These are phyloP conservation scores for Flaveria bidentis DNA, from an alignment of 129 eudicot genomes.

Conservation along the genomic window DNA sequence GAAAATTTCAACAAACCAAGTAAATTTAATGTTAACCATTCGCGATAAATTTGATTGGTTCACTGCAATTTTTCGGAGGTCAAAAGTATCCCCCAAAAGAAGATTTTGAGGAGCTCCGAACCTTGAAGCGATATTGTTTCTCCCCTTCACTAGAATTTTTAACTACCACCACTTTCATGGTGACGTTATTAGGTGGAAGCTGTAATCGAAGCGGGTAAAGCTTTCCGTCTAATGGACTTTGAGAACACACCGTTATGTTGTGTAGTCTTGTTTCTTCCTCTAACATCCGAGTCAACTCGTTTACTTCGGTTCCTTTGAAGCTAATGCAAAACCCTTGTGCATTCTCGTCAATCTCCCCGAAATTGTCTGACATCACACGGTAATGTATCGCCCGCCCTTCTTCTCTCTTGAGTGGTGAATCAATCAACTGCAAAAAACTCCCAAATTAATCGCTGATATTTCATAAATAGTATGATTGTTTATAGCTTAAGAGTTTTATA, in stretches of 20 bases:
- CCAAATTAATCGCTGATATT: not conserved
- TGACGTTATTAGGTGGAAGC: slow-evolving; percentile 78
- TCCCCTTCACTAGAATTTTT: slow-evolving; percentile 54
- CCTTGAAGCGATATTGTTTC: slow-evolving; percentile 34
- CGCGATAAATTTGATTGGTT: slow-evolving; percentile 22
- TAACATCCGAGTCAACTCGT: slow-evolving; percentile 60
- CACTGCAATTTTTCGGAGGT: slow-evolving; percentile 10
- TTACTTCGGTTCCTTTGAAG: slow-evolving; percentile 68
- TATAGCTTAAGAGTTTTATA: slow-evolving; percentile 1
- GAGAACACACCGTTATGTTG: slow-evolving; percentile 59
- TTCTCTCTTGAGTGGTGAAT: slow-evolving; percentile 53
- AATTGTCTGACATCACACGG: slow-evolving; percentile 52
- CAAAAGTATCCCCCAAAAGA: slow-evolving; percentile 27
- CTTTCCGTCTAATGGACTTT: slow-evolving; percentile 76
- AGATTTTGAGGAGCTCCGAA: slow-evolving; percentile 24
- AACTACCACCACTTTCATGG: slow-evolving; percentile 82
- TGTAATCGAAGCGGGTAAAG: slow-evolving; percentile 78
- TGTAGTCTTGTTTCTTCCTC: slow-evolving; percentile 64
- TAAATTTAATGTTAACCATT: slow-evolving; percentile 11
- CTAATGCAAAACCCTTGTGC: slow-evolving; percentile 49
- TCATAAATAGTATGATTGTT: not conserved
- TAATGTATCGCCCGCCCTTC: slow-evolving; percentile 73
- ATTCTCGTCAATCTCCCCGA: slow-evolving; percentile 51
- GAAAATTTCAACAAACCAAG: slow-evolving; percentile 28
- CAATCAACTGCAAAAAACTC: slow-evolving; percentile 50